phyloP scores from a whole-genome alignment of 202 grass and related monocot genomes.

The Alloteropsis angusta region DNA sequence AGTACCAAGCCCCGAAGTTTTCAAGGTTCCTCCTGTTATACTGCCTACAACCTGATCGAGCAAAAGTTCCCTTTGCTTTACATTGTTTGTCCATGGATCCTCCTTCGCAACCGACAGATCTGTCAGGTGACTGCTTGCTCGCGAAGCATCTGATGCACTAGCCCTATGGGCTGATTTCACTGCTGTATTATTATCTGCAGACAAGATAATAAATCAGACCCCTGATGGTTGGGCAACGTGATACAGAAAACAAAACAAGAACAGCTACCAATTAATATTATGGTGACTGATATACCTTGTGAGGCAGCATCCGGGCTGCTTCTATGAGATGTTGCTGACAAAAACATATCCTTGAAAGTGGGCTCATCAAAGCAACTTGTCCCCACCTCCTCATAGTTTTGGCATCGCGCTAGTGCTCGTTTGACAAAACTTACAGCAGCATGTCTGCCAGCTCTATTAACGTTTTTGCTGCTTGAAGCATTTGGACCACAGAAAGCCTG shows the following conservation, averaged over 20 bases:
- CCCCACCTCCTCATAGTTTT: constrained; percentile 51
- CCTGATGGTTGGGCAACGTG: neutral
- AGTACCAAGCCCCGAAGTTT: constrained; percentile 33
- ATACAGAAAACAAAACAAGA: constrained; percentile 6
- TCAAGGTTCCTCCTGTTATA: constrained; percentile 51
- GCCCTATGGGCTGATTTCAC: constrained; percentile 31
- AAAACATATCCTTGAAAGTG: constrained; percentile 72
- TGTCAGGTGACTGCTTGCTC: constrained; percentile 34
- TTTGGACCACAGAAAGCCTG: constrained; percentile 50
- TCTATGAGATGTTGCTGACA: constrained; percentile 43
- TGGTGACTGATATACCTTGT: constrained; percentile 32
- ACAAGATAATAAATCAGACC: constrained; percentile 8
- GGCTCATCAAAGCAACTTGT: constrained; percentile 59
- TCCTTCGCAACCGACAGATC: constrained; percentile 57
- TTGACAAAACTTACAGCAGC: constrained; percentile 63
- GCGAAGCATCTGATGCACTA: constrained; percentile 37
- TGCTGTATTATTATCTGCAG: constrained; percentile 33
- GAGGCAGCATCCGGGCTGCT: constrained; percentile 26
- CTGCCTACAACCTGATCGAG: constrained; percentile 77
- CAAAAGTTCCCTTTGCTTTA: constrained; percentile 77
- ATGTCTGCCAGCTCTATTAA: constrained; percentile 53
- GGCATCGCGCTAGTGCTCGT: constrained; percentile 48
- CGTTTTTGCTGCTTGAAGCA: constrained; percentile 54
- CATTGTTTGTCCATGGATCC: constrained; percentile 77
- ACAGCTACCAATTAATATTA: neutral